Conservation (phyloP, 257 asterid species). For the Linaria vulgaris region DNA sequence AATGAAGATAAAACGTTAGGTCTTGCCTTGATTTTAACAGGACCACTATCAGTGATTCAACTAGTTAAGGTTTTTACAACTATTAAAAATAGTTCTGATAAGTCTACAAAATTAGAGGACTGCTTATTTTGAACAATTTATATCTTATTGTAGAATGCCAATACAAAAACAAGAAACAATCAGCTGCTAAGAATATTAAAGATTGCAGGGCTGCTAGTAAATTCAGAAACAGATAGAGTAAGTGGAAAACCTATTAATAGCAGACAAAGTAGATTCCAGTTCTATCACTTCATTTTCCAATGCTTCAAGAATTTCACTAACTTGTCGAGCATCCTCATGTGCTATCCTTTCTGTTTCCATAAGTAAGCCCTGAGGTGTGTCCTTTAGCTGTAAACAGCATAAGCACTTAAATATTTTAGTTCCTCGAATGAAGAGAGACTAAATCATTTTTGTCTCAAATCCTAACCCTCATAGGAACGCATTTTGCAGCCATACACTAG, state of each 20-base stretch:
- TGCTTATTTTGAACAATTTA: not conserved
- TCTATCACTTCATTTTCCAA: constrained; percentile 34
- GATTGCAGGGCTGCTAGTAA: constrained; percentile 7
- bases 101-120: not conserved
- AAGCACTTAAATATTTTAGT: constrained; percentile 8
- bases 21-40: constrained; percentile 2
- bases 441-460: not conserved
- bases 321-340: constrained; percentile 25
- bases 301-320: constrained; percentile 36
- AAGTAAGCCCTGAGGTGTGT: constrained; percentile 27
- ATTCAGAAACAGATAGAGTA: constrained; percentile 16
- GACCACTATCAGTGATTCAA: constrained; percentile 4
- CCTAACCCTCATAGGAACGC: constrained; percentile 3
- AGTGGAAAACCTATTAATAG: constrained; percentile 37
- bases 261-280: constrained; percentile 30
- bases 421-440: constrained; percentile 15
- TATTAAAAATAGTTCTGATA: not conserved
- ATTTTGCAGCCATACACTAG: not conserved
- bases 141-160: not conserved
- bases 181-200: not conserved
- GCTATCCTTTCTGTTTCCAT: constrained; percentile 36
- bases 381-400: constrained; percentile 28
- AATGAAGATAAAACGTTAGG: constrained; percentile 3
- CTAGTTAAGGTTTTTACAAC: not conserved
- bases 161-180: not conserved